A percentile compares a stretch with the other conserved stretches of the same genome.
These are phyloP conservation scores for Saccharomycopsis sp. DNA, from an alignment of 805 yeast genomes.

Conservation along the genomic window DNA sequence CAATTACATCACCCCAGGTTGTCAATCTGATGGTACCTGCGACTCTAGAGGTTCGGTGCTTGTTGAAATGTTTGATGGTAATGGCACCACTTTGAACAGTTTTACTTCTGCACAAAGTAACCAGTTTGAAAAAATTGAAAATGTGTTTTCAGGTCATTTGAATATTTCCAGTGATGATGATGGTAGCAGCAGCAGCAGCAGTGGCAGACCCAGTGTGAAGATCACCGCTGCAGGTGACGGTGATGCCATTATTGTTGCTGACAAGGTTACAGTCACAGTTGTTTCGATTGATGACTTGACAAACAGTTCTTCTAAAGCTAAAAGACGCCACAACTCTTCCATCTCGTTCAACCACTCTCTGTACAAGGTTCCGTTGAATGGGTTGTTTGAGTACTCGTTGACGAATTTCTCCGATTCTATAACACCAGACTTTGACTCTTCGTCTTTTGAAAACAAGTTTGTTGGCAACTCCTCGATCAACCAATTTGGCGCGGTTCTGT, in stretches of 20 bases:
- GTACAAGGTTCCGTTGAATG: slow-evolving; percentile 44
- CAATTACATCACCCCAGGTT: slow-evolving; percentile 80
- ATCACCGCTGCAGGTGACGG: slow-evolving; percentile 30
- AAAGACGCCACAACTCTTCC: slow-evolving; percentile 19
- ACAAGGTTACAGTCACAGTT: slow-evolving; percentile 46
- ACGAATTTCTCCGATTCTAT: slow-evolving; percentile 46
- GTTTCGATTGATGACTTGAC: slow-evolving; percentile 36
- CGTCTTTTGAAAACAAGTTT: slow-evolving; percentile 20
- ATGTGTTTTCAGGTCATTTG: slow-evolving; percentile 61
- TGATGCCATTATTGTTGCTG: slow-evolving; percentile 58
- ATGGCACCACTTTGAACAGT: slow-evolving; percentile 30
- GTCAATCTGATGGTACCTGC: slow-evolving; percentile 62
- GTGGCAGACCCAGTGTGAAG: slow-evolving; percentile 34
- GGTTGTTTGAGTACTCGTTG: slow-evolving; percentile 74
- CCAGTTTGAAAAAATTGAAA: slow-evolving; percentile 69
- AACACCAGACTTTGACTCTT: slow-evolving; percentile 24
- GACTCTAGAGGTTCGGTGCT: slow-evolving; percentile 63
- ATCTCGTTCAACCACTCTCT: slow-evolving; percentile 19
- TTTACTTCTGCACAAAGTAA: slow-evolving; percentile 65
- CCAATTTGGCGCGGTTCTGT: slow-evolving; percentile 28
- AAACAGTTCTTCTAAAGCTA: slow-evolving; percentile 26
- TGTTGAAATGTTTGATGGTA: slow-evolving; percentile 50
- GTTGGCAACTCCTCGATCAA: slow-evolving; percentile 45
- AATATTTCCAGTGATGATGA: slow-evolving; percentile 30
- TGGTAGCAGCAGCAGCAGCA: no score